Percentiles rank a stretch among this genome's conserved stretches.
These are phyloP conservation scores for Saccharomycopsis schoenii DNA, from an alignment of 805 yeast genomes.

Conservation along the genomic window DNA sequence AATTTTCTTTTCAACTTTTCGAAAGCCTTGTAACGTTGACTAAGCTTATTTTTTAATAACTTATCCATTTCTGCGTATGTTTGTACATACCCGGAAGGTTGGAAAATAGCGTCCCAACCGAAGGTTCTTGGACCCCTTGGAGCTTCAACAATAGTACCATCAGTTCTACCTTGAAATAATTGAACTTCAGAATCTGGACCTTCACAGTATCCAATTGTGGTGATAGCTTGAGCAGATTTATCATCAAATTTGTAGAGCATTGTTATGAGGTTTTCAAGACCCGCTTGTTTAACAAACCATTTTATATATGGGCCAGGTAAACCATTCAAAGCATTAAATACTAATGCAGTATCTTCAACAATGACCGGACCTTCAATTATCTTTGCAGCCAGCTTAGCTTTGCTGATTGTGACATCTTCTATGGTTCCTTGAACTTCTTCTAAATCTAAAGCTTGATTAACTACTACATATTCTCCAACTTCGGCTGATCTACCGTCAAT, in stretches of 20 bases:
- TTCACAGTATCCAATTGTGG: slow-evolving; percentile 86
- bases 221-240: slow-evolving; percentile 77
- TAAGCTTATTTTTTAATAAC: slow-evolving; percentile 62
- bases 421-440: slow-evolving; percentile 89
- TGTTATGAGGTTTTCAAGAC: slow-evolving; percentile 66
- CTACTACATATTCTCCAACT: slow-evolving; percentile 43
- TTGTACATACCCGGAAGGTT: slow-evolving; percentile 64
- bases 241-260: slow-evolving; percentile 75
- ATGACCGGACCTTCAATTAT: slow-evolving; percentile 68
- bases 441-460: slow-evolving; percentile 63
- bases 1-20: slow-evolving; percentile 44
- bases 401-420: slow-evolving; percentile 70
- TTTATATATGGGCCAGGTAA: slow-evolving; percentile 94
- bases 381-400: slow-evolving; percentile 65
- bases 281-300: slow-evolving; percentile 78
- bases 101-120: slow-evolving; percentile 92
- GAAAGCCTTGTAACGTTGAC: slow-evolving; percentile 84
- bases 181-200: slow-evolving; percentile 67
- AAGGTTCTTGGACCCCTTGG: slow-evolving; percentile 70
- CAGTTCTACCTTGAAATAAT: slow-evolving; percentile 76
- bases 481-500: slow-evolving; percentile 21
- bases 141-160: slow-evolving; percentile 67
- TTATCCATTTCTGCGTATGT: slow-evolving; percentile 90
- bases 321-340: slow-evolving; percentile 68
- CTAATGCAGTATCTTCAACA: slow-evolving; percentile 91